Evolutionary conservation across 192 early-diverging fungal species (phyloP), one percentile per base, ranked within the genome.

Genomic region (Backusella liffmaniae): DNA sequence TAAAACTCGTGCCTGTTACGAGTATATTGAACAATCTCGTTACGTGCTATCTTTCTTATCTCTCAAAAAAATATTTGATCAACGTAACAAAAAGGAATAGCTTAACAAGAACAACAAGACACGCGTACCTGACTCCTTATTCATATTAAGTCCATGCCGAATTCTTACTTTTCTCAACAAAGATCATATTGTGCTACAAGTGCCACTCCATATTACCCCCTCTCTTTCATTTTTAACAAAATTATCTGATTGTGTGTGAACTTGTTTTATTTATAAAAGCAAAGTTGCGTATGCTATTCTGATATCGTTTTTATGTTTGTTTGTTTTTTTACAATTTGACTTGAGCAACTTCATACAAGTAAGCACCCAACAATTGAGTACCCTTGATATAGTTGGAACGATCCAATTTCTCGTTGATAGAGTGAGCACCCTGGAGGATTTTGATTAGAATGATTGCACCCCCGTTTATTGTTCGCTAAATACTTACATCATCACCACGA

Each of bases 331-430:
- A 71, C 41, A 71, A 46, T 16, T 36, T 46, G 29, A 71, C 37
- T 46, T 70, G 37, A 65, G 96, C 89, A 72, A 98, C 78, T 86
- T 98, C 96, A 82, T 97, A 89, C 39, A 98, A 89, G 79, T 98
- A 98, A 23, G 92, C 88, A 69, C 94, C 93, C 42, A 96, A 85
- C 67, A 97, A 87, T 88, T 99, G 98, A 88, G 95, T 99, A 70
- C 97, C 97, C 80, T 94, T 85, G 73, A 98, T 92, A 84, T 96
- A 98, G 88, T 98, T 99, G 80, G 86, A 90, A 66, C 86, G 88
- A 85, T 97, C 94, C 73, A 99, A 82, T 85, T 97, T 98, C 85
- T 99, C 97, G 86, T 98, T 97, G 85, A 94, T 97, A 15, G 95
- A 96, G 87, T 99, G 97, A 16, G 96, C 97, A 76, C 97, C 97